Percentiles rank a stretch among this genome's conserved stretches.
Conservation (phyloP, 768 basidiomycete genomes). For the Kwoniella bestiolae region DNA sequence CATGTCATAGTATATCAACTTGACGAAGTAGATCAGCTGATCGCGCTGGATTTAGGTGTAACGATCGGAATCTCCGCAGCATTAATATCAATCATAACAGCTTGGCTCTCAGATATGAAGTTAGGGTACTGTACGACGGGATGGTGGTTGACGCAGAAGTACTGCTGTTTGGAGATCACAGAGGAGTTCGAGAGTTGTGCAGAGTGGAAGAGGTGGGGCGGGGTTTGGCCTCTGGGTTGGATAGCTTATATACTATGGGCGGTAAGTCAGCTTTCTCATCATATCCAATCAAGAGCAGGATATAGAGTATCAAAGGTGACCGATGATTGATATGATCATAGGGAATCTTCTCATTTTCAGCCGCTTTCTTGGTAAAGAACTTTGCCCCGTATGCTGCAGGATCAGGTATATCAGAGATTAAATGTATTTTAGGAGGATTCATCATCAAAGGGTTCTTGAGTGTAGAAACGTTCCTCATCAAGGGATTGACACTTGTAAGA, state of each 20-base stretch:
- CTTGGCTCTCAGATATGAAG: constrained; percentile 97
- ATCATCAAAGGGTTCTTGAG: constrained; percentile 95
- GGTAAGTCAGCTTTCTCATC: constrained; percentile 62
- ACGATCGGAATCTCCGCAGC: constrained; percentile 94
- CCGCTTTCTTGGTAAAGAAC: constrained; percentile 83
- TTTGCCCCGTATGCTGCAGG: constrained; percentile 95
- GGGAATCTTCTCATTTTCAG: constrained; percentile 80
- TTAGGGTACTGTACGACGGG: constrained; percentile 94
- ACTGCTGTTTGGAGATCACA: constrained; percentile 93
- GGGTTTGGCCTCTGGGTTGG: constrained; percentile 68
- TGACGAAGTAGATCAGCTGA: neutral
- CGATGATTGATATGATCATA: constrained; percentile 58
- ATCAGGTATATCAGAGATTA: constrained; percentile 98
- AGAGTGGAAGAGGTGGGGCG: constrained; percentile 90
- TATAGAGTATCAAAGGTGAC: too few species aligned
- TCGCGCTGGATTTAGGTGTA: constrained; percentile 64
- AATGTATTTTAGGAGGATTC: constrained; percentile 95
- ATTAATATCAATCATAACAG: constrained; percentile 89
- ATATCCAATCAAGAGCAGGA: neutral
- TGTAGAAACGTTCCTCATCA: constrained; percentile 86
- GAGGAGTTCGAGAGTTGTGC: constrained; percentile 79
- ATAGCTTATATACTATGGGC: constrained; percentile 85
- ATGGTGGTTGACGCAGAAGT: constrained; percentile 98
- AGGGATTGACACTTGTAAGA: constrained; percentile 87
- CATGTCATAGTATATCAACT: too few species aligned